Evolutionary conservation across 2,329 filamentous ascomycete genomes (phyloP), one percentile per base, ranked within the genome.

Genomic region (Calonectria naviculata): DNA sequence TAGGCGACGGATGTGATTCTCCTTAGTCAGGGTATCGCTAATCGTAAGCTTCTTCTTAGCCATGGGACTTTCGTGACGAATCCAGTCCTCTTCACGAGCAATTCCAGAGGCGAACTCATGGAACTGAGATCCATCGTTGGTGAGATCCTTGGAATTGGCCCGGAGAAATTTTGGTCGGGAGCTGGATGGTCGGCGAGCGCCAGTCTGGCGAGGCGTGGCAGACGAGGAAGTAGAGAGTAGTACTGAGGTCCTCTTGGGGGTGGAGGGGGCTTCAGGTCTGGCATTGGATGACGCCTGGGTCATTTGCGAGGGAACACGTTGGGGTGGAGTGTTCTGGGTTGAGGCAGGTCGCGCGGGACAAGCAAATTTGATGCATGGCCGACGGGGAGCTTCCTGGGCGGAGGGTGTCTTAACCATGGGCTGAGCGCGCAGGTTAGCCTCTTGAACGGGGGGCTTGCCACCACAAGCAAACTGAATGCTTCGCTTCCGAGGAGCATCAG

Each of bases 401-500:
- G 80, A 79, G 9, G 80, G 79, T 1, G 81, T 74, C 78, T 80
- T 78, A 47, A 79, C 76, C 76, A 83, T 81, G 5, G 81, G 73
- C 44, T 80, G 76, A 28, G 82, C 79, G 29, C 83, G 74, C 67
- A 82, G 78, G 12, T 83, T 79, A 54, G 86, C 84, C 62, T 84
- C 82, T 74, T 85, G 87, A 34, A 82, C 78, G 29, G 84, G 84
- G 9, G 90, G 87, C 79, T 92, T 94, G 42, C 89, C 89, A 41
- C 89, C 89, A 26, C 96, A 98, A 38, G 95, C 95, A 82, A 98
- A 98, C 71, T 93, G 96, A 76, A 98, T 98, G 83, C 94, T 96
- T 71, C 95, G 91, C 85, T 95, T 98, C 79, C 94, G 93, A 41
- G 83, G 84, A 21, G 75, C 76, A 47, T 81, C 78, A 36, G 75